phyloP scores from a whole-genome alignment of 2,329 filamentous ascomycete genomes.

The Ustilaginoidea virens region DNA sequence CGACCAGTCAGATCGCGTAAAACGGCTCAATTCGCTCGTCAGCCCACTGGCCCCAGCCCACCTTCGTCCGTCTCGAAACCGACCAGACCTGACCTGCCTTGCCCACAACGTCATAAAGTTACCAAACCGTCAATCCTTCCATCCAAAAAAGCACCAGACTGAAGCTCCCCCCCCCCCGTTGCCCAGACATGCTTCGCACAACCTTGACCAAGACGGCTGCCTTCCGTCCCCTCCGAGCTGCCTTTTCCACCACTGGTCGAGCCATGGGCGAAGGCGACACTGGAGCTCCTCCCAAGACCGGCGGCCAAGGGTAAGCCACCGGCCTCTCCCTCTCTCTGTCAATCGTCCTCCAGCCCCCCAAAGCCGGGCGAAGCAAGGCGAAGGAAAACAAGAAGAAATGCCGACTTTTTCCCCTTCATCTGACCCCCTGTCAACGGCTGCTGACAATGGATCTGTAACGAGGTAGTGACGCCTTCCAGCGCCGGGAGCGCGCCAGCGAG shows the following conservation, averaged over 20 bases:
- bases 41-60: too few relatives aligned
- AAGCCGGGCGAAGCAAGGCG: too few relatives aligned
- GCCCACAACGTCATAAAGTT: slow-evolving; percentile 5
- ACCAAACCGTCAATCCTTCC: too few relatives aligned
- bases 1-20: too few relatives aligned
- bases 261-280: slow-evolving; percentile 58
- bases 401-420: background rate
- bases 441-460: too few relatives aligned
- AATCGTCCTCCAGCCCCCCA: too few relatives aligned
- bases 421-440: background rate
- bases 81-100: too few relatives aligned
- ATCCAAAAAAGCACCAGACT: too few relatives aligned
- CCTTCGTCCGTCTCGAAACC: too few relatives aligned
- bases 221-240: slow-evolving; percentile 36
- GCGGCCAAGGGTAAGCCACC: slow-evolving; percentile 39
- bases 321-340: too few relatives aligned
- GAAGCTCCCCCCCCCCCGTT: slow-evolving; percentile 6
- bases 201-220: slow-evolving; percentile 38
- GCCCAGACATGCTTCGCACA: slow-evolving; percentile 49
- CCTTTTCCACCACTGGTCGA: slow-evolving; percentile 48
- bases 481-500: slow-evolving; percentile 78
- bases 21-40: too few relatives aligned
- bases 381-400: too few relatives aligned
- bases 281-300: slow-evolving; percentile 40
- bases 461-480: slow-evolving; percentile 75